Percentiles rank a stretch among this genome's conserved stretches.
Conservation (phyloP, 345 rosid genomes). For the Barbarea vulgaris region DNA sequence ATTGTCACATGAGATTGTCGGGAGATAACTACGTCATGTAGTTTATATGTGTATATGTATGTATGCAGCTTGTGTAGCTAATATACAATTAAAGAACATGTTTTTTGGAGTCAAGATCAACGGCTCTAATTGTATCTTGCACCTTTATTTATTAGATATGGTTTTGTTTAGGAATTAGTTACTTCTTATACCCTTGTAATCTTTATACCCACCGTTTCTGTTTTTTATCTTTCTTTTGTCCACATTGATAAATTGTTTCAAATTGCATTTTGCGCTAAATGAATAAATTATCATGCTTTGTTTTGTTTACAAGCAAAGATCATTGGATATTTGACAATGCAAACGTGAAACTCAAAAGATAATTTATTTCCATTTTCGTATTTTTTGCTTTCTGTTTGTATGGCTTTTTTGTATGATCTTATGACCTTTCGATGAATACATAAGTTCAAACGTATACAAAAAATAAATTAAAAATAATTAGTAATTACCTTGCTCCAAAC, state of each 20-base stretch:
- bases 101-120: conserved; percentile 18
- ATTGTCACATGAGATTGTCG: conserved; percentile 33
- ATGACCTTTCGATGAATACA: too few species aligned
- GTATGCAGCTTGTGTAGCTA: conserved; percentile 23
- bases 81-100: conserved; percentile 17
- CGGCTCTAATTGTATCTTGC: background rate
- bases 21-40: conserved; percentile 4
- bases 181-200: background rate
- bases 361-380: background rate
- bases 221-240: conserved; percentile 11
- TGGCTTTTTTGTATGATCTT: too few species aligned
- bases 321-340: background rate
- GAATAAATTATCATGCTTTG: background rate
- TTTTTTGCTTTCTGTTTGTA: too few species aligned
- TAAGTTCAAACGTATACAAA: background rate
- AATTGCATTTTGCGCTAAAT: background rate
- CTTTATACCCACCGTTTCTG: background rate
- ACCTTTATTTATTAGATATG: background rate
- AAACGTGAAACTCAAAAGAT: background rate
- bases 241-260: background rate
- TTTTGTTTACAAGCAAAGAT: background rate
- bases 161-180: too few species aligned
- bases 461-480: too few species aligned
- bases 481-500: background rate
- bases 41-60: background rate